Evolutionary conservation across 345 rosid genomes (phyloP).

Genomic region (Eutrema japonicum): DNA sequence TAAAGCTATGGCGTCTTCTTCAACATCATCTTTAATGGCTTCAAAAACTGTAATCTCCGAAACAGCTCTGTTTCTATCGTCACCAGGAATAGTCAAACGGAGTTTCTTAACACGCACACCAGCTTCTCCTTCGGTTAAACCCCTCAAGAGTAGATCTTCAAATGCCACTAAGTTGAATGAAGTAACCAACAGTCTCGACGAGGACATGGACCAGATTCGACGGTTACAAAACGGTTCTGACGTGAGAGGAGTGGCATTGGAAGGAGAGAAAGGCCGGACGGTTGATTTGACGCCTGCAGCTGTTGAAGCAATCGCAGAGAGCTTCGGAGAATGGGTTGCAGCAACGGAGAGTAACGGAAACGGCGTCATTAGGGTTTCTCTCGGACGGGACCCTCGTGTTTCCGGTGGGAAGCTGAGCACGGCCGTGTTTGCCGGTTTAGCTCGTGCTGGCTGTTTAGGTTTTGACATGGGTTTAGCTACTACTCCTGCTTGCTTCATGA

Average conservation of each 20-base stretch:
- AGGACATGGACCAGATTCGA: conserved; percentile 75
- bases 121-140: conserved; percentile 26
- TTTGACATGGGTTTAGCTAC: conserved; percentile 95
- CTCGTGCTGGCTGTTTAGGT: conserved; percentile 76
- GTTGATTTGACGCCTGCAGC: conserved; percentile 83
- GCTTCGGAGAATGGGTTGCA: conserved; percentile 90
- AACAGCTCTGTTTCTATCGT: conserved; percentile 42
- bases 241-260: conserved; percentile 89
- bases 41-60: conserved; percentile 36
- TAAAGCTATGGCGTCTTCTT: conserved; percentile 32
- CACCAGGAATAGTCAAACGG: conserved; percentile 36
- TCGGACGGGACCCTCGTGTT: conserved; percentile 85
- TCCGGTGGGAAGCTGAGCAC: conserved; percentile 68
- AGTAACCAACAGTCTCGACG: conserved; percentile 51
- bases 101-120: conserved; percentile 36
- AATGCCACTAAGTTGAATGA: conserved; percentile 47
- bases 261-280: conserved; percentile 76
- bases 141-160: conserved; percentile 25
- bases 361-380: conserved; percentile 57
- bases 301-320: conserved; percentile 87
- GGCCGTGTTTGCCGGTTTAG: conserved; percentile 77
- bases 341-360: conserved; percentile 45
- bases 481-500: conserved; percentile 96
- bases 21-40: conserved; percentile 37
- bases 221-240: conserved; percentile 93